Base-by-base conservation (phyloP, 2,329 filamentous ascomycete species). In the Botrytis aclada region DNA sequence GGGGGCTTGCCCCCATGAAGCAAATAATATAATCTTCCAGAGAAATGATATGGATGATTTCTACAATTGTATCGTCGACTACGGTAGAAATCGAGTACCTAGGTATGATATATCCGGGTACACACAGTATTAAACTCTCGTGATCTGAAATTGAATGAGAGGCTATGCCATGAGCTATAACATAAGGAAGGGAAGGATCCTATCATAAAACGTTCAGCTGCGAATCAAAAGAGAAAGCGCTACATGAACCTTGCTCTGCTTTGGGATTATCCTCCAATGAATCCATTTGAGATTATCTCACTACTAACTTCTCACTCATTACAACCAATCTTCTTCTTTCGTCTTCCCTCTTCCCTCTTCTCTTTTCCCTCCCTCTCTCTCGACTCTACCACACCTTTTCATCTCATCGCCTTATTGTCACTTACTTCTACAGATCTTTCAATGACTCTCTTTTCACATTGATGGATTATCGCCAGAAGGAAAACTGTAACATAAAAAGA, bases 161-260 rank as follows among this genome's bases (percentile, higher is more conserved):
- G 61, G 34, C 61, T 43, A 12, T 63, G 37, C 37, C n/a, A 29
- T 4, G 14, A 43, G 37, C 51, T 14, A 54, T 29, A 16, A 7
- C n/a, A 54, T 54, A 54, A 18, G 25, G 51, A 56, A 32, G 51
- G 51, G 47, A 54, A 56, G 51, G n/a, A 56, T 56, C 16, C 14
- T 29, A 56, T 56, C 1, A 9, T 3, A 43, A 45, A 3, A 6
- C 37, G 18, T 22, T 63, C 61, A 45, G n/a, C 25, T 43, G 18
- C 34, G 41, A 63, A 63, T 29, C n/a, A 43, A 63, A 63, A 63
- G 39, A 32, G 61, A 45, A 64, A 64, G 61, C 39, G 61, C 39
- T 32, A 64, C 61, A 64, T 22, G 18, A 63, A 63, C 61, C 61
- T 63, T 63, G 61, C 25, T 63, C n/a, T 63, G n/a, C 18, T 41